Evolutionary conservation across 768 basidiomycete species (phyloP), one percentile per base, ranked within the genome.

Genomic region (Auriscalpium vulgare): DNA sequence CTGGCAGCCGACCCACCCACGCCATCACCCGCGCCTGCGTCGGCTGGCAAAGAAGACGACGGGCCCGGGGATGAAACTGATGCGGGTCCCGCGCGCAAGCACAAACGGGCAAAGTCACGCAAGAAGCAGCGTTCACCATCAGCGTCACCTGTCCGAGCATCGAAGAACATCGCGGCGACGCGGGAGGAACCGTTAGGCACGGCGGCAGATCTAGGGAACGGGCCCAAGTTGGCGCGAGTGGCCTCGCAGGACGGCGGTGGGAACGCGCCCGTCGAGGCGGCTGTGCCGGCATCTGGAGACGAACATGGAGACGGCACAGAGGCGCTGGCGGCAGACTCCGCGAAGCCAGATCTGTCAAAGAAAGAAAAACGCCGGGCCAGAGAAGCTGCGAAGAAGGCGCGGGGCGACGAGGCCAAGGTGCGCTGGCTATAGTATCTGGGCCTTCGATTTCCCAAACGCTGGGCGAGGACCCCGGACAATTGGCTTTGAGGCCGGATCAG

Each of bases 361-460:
- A 83, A 81, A 56, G 91, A 97, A 36, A 91, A 86, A 69, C 74
- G 95, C 48, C 78, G 84, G 50, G 85, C 86, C 16, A 77, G 83
- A 48, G 89, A 95, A 67, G 82, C 74, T 3, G 75, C 81, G 48
- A 91, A 85, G 74, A 91, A 87, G 67, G 76, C 72, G 6, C 58
- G 53, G 29, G 55, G 56, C n/a, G 47, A 40, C 11, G 58, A 59
- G 29, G 51, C 43, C 35, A 59, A 54, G 43, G 58, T 53, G 58
- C 38, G 48, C 53, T 50, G 34, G 55, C 50, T 56, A 40, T 49
- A 50, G 37, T 49, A 43, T 47, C n/a, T 52, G 35, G 40, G 2
- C 38, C 8, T 19, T 8, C 23, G 50, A 14, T 13, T 37, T 38
- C 16, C 7, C 57, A 11, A 45, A 14, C 35, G 38, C 17, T 19